Conservation (phyloP, 208 protist species). For the Trypanosoma lewisi region DNA sequence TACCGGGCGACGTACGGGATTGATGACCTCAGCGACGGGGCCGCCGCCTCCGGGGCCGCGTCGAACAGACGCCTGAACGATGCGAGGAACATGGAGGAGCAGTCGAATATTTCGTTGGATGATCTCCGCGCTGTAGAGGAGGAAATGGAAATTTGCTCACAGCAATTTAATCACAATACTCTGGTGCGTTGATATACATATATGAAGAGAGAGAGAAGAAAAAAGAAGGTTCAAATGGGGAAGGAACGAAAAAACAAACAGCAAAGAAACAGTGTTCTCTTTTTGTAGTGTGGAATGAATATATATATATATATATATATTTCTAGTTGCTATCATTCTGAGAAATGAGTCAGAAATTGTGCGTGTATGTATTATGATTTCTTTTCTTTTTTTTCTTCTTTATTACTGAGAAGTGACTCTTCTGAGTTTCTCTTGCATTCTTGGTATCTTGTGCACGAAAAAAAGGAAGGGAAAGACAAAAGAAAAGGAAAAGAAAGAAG, state of each 20-base stretch:
- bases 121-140: constrained; percentile 36
- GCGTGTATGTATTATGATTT: no score
- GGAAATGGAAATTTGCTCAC: constrained; percentile 55
- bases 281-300: no score
- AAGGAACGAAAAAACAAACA: background rate
- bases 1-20: constrained; percentile 72
- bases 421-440: no score
- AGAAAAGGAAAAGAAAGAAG: no score
- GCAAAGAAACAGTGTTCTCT: no score
- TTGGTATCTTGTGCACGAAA: no score
- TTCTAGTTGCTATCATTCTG: no score
- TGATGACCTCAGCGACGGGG: constrained; percentile 63
- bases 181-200: constrained; percentile 34
- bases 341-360: no score
- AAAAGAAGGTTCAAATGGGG: background rate
- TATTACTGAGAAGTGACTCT: no score
- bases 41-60: constrained; percentile 56
- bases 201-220: background rate
- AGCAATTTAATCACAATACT: constrained; percentile 61
- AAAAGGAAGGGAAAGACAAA: no score
- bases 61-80: constrained; percentile 63
- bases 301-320: no score
- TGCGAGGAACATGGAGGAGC: constrained; percentile 42
- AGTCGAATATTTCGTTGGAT: constrained; percentile 34
- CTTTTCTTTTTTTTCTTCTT: no score